Conservation (phyloP, 139 green algal species). For the Closterium sp. region DNA sequence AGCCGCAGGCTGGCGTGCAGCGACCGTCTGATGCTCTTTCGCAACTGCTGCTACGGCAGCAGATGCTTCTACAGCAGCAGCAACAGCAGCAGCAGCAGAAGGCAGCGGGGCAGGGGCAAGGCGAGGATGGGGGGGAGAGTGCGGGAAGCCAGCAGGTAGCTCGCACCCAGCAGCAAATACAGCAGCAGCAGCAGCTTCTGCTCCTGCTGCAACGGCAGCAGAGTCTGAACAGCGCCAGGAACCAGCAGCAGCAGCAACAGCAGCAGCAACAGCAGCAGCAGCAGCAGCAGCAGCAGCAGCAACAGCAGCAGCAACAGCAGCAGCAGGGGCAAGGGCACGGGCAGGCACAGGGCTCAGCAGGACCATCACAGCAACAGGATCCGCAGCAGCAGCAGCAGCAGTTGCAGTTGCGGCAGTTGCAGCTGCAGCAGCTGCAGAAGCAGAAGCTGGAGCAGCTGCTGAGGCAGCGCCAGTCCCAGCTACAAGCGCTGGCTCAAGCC, state of each 20-base stretch:
- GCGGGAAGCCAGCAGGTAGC: background rate
- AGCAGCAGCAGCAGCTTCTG: constrained; percentile 1
- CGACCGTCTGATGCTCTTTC: background rate
- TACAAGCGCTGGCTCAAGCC: background rate
- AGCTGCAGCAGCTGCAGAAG: background rate
- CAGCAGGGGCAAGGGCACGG: background rate
- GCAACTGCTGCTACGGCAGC: background rate
- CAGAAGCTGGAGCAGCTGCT: background rate
- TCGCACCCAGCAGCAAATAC: background rate
- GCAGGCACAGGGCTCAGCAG: background rate
- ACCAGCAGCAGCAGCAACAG: background rate
- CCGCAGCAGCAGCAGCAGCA: constrained; percentile 5
- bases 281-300: background rate
- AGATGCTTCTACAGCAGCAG: background rate
- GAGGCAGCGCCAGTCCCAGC: background rate
- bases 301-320: background rate
- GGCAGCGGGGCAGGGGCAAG: background rate
- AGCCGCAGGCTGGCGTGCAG: background rate
- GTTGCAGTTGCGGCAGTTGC: background rate
- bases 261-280: background rate
- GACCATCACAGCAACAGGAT: background rate
- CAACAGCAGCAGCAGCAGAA: background rate
- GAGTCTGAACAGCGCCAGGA: background rate
- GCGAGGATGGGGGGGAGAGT: background rate
- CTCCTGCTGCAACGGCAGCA: background rate